A percentile compares a stretch with the other conserved stretches of the same genome.
Conservation (phyloP, 2,329 filamentous ascomycete species). For the Knoxdaviesia proteae region DNA sequence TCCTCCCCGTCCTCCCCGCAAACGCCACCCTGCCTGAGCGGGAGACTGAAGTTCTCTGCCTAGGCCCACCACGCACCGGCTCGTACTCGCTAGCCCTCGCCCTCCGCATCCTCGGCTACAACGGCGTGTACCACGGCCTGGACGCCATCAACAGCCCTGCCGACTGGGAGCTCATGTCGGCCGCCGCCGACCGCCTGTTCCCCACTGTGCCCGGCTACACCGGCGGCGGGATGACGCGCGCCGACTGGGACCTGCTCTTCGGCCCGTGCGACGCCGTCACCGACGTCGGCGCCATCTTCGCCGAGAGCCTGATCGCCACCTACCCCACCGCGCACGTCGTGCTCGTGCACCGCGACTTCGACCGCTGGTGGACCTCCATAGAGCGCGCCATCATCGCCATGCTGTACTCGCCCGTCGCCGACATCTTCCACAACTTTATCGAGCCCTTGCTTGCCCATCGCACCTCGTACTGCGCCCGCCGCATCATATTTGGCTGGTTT, state of each 20-base stretch:
- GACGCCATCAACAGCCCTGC: constrained; percentile 7
- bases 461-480: constrained; percentile 32
- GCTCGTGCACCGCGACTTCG: constrained; percentile 42
- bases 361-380: constrained; percentile 40
- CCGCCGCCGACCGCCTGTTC: constrained; percentile 12
- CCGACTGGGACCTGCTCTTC: constrained; percentile 49
- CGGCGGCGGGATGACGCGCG: constrained; percentile 25
- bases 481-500: constrained; percentile 51
- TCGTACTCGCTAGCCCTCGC: constrained; percentile 14
- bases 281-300: constrained; percentile 50
- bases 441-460: constrained; percentile 12
- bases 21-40: background rate
- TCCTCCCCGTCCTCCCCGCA: background rate
- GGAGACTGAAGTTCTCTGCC: constrained; percentile 11
- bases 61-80: constrained; percentile 13
- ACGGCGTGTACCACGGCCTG: constrained; percentile 13
- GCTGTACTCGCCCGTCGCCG: constrained; percentile 19
- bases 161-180: constrained; percentile 9
- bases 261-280: constrained; percentile 42
- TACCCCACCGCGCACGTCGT: constrained; percentile 56
- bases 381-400: constrained; percentile 42
- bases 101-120: constrained; percentile 12
- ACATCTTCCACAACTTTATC: constrained; percentile 21
- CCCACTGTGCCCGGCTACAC: constrained; percentile 10
- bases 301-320: constrained; percentile 46